Evolutionary conservation across 768 basidiomycete species (phyloP), one percentile per base, ranked within the genome.

Genomic region (Sporobolomyces roseus): DNA sequence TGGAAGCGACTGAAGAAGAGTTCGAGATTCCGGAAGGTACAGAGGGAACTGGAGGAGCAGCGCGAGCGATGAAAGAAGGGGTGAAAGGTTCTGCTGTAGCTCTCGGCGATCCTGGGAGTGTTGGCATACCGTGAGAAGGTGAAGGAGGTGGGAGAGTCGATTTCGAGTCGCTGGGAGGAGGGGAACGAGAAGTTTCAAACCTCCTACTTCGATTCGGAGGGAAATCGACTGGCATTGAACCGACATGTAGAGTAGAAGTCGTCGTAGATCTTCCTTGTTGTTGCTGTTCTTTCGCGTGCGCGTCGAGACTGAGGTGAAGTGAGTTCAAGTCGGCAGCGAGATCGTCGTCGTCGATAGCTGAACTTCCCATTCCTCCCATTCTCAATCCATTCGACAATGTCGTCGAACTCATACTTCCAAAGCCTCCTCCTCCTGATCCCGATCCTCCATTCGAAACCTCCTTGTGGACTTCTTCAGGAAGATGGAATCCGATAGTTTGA

Each of bases 321-420:
- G 75, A 74, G 65, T 76, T 76, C 54, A 72, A 59, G 51, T 76
- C 75, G 7, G 72, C 72, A 1, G 74, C 74, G 52, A 75, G 65
- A 46, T 76, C 75, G 58, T 76, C 75, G 58, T 76, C 75, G 64
- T 75, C 67, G 60, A 68, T 70, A 29, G 68, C 66, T 7, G 68
- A 74, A 56, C 54, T 60, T 1, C 66, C 69, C 19, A 56, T 41
- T 12, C 62, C 62, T 46, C 38, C 48, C 38, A 38, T 50, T 30
- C 58, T 35, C 56, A 38, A 54, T 8, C 54, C 61, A 58, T 45
- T 63, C 61, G 62, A 49, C 17, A 32, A 7, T 17, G 38, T 41
- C 38, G 38, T 41, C 23, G 60, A 21, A 25, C n/a, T n/a, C n/a
- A 59, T 33, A 45, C 49, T 61, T 4, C 48, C 45, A 41, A 66